Evolutionary conservation across 805 yeast genomes (phyloP).

Genomic region (Clavispora vitiphila): DNA sequence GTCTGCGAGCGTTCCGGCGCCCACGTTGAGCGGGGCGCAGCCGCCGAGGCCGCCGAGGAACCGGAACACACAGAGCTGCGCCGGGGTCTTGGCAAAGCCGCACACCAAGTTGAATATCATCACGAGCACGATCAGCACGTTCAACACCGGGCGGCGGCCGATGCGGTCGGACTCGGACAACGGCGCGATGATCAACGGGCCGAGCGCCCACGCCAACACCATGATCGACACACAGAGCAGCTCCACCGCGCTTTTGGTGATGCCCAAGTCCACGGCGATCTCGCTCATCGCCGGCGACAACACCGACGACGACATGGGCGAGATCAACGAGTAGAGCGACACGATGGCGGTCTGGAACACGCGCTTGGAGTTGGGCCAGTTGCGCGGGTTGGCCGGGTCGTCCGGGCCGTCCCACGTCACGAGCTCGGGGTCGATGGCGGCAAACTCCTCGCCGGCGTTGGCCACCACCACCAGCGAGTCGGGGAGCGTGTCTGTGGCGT

Average conservation of each 20-base stretch:
- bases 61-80: slow-evolving; percentile 56
- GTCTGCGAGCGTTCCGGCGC: slow-evolving; percentile 67
- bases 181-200: slow-evolving; percentile 65
- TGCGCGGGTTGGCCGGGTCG: slow-evolving; percentile 61
- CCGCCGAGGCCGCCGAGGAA: slow-evolving; percentile 66
- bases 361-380: slow-evolving; percentile 47
- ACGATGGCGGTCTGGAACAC: slow-evolving; percentile 42
- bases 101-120: slow-evolving; percentile 54
- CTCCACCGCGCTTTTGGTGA: slow-evolving; percentile 21
- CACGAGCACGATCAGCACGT: slow-evolving; percentile 45
- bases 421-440: slow-evolving; percentile 55
- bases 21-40: slow-evolving; percentile 62
- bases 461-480: slow-evolving; percentile 31
- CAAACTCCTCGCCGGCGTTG: slow-evolving; percentile 50
- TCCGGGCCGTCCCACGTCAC: slow-evolving; percentile 63
- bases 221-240: slow-evolving; percentile 47
- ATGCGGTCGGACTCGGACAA: slow-evolving; percentile 52
- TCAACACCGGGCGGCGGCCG: slow-evolving; percentile 57
- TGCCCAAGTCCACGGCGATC: slow-evolving; percentile 40
- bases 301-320: slow-evolving; percentile 62
- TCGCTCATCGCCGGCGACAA: slow-evolving; percentile 54
- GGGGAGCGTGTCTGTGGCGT: slow-evolving; percentile 13
- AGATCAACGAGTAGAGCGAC: slow-evolving; percentile 49
- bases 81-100: slow-evolving; percentile 53
- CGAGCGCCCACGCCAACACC: slow-evolving; percentile 66